phyloP scores from a whole-genome alignment of 352 stramenopile genomes.

The Globisporangium carolinianum region DNA sequence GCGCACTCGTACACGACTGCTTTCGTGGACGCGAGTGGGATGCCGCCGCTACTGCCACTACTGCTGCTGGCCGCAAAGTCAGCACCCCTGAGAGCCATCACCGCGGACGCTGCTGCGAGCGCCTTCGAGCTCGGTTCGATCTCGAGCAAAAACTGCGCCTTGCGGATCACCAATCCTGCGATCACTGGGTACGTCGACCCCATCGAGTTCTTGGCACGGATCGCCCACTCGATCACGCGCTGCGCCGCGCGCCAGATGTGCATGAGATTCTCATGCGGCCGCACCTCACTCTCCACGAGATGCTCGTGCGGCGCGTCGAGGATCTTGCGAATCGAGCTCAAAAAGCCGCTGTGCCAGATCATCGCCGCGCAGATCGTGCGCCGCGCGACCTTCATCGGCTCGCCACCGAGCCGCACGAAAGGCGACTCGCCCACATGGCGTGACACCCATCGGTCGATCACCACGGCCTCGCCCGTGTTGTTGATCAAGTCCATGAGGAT shows the following conservation, averaged over 20 bases:
- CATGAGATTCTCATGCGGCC: slow-evolving; percentile 85
- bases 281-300: slow-evolving; percentile 56
- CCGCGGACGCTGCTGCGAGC: slow-evolving; percentile 56
- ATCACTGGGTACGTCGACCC: slow-evolving; percentile 78
- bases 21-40: slow-evolving; percentile 31
- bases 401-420: slow-evolving; percentile 68
- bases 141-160: slow-evolving; percentile 78
- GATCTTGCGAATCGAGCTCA: slow-evolving; percentile 51
- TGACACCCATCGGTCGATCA: slow-evolving; percentile 73
- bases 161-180: slow-evolving; percentile 72
- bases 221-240: slow-evolving; percentile 84
- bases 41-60: slow-evolving; percentile 11
- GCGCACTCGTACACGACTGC: slow-evolving; percentile 64
- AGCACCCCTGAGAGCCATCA: slow-evolving; percentile 41
- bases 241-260: slow-evolving; percentile 87
- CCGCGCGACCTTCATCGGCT: slow-evolving; percentile 84
- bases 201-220: slow-evolving; percentile 86
- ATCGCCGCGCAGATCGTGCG: slow-evolving; percentile 81
- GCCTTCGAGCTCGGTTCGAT: slow-evolving; percentile 74
- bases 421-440: slow-evolving; percentile 80
- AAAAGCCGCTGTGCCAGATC: slow-evolving; percentile 84
- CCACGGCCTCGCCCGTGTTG: slow-evolving; percentile 41
- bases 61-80: slow-evolving; percentile 13
- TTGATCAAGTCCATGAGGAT: slow-evolving; percentile 74
- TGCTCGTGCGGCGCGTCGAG: slow-evolving; percentile 26